Base-by-base conservation (phyloP, 2,329 filamentous ascomycete species). In the Plenodomus biglobosus region DNA sequence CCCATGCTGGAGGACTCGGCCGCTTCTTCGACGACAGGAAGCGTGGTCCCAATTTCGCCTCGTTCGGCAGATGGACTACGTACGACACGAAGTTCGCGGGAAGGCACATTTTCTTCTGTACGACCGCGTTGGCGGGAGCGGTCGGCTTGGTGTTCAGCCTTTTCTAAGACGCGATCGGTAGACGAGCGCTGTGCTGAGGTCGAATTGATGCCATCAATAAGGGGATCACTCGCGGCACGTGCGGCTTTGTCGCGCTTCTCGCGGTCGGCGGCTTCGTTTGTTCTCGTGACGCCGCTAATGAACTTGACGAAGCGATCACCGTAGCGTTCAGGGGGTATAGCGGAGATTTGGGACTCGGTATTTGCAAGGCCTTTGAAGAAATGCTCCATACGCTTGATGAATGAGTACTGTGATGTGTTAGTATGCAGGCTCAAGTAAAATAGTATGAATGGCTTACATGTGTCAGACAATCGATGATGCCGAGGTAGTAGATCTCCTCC, bases 401-500 rank as follows among this genome's bases (percentile, higher is more conserved):
- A 85, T 59, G 91, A 91, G 71, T 97, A 99, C 90, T 95, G 62
- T 20, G 20, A 3, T n/a, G 44, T 40, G 47, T 75, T 64, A 71
- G 66, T 51, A 46, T 47, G 1, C 8, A 18, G 2, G 22, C 22
- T 24, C 7, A 7, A 13, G 18, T 2, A 8, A 1, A 10, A n/a
- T 8, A 5, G 10, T 3, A 19, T 5, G 24, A 8, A n/a, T 30
- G 34, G 44, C 89, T 84, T 81, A 95, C 91, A 71, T 96, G 90
- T 62, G 94, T 99, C 64, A 99, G 78, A 72, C 94, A 99, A 74
- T 99, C 94, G 71, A 99, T 99, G 62, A 99, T 95, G 30, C 94
- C 95, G 7, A 99, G 83, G 69, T 99, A 99, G 73, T 99, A 99
- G 36, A 99, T 91, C 73, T 96, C 90, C 45, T 96, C 90, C 1